phyloP scores from a whole-genome alignment of 306 rosid species.

The Corylus heterophylla region DNA sequence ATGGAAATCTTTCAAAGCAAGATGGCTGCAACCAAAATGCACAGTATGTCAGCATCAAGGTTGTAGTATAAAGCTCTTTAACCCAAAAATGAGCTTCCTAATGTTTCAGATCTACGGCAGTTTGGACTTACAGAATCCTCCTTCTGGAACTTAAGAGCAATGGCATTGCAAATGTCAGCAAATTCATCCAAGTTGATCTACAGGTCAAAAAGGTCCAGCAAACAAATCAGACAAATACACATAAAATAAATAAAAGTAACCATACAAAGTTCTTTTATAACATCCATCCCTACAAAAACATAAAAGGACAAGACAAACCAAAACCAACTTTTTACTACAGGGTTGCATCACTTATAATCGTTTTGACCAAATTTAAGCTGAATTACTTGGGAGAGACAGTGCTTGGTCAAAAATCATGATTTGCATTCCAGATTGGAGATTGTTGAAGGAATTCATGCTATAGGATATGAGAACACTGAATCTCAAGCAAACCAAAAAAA shows the following conservation, averaged over 20 bases:
- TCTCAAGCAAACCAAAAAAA: too few species aligned
- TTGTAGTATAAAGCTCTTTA: conserved; percentile 27
- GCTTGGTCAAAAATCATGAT: neutral
- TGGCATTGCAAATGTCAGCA: conserved; percentile 92
- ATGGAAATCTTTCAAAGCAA: conserved; percentile 57
- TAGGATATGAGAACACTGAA: neutral
- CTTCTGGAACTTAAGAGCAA: conserved; percentile 78
- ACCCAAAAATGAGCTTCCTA: conserved; percentile 24
- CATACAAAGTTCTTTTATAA: neutral
- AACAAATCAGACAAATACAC: conserved; percentile 17
- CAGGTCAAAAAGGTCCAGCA: conserved; percentile 22
- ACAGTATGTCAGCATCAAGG: conserved; percentile 25
- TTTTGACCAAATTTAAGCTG: neutral
- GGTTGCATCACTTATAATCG: neutral
- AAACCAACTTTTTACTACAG: neutral
- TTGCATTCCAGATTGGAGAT: neutral
- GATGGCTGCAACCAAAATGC: conserved; percentile 68
- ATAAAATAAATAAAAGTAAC: neutral
- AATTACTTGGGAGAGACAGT: neutral
- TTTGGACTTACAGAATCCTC: conserved; percentile 70
- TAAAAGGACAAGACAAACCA: neutral
- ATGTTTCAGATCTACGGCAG: conserved; percentile 15
- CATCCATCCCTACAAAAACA: too few species aligned
- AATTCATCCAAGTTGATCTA: conserved; percentile 88
- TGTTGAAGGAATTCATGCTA: neutral